A percentile compares a stretch with the other conserved stretches of the same genome.
Evolutionary conservation across 2,329 filamentous ascomycete genomes (phyloP).

Genomic region (Calonectria honghensis): DNA sequence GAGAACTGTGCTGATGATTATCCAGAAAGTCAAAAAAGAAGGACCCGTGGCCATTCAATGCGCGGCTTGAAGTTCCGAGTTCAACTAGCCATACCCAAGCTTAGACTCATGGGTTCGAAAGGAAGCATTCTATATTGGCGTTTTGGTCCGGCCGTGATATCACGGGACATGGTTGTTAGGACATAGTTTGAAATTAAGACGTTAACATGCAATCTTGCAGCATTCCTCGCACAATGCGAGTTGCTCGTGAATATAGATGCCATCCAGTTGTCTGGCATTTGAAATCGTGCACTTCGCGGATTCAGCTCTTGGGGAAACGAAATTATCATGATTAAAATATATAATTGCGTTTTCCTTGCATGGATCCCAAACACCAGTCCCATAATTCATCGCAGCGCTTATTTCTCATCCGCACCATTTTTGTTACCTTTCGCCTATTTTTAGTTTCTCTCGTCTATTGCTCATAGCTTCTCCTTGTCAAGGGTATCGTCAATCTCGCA

Average conservation of each 20-base stretch:
- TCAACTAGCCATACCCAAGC: not conserved
- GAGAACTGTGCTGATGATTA: slow-evolving; percentile 5
- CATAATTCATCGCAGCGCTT: slow-evolving; percentile 30
- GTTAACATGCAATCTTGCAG: too few species aligned
- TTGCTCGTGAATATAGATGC: too few species aligned
- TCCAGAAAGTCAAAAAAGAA: slow-evolving; percentile 37
- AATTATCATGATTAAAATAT: slow-evolving; percentile 37
- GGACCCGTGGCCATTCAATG: slow-evolving; percentile 50
- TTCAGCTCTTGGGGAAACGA: not conserved
- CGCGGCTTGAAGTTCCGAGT: slow-evolving; percentile 42
- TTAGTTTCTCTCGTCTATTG: not conserved
- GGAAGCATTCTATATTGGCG: slow-evolving; percentile 5
- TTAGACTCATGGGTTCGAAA: not conserved
- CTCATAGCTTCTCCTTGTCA: slow-evolving; percentile 54
- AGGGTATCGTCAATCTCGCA: slow-evolving; percentile 81
- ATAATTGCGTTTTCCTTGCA: slow-evolving; percentile 25
- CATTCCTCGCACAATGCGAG: not conserved
- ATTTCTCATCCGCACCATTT: slow-evolving; percentile 14
- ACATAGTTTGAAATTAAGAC: not conserved
- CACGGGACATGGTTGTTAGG: not conserved
- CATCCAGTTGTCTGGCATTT: too few species aligned
- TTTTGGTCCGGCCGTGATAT: not conserved
- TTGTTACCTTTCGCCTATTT: not conserved
- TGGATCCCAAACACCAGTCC: slow-evolving; percentile 22
- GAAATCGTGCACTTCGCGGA: too few species aligned